Conservation (phyloP, 768 basidiomycete species). For the Termitomyces eurrhizus region DNA sequence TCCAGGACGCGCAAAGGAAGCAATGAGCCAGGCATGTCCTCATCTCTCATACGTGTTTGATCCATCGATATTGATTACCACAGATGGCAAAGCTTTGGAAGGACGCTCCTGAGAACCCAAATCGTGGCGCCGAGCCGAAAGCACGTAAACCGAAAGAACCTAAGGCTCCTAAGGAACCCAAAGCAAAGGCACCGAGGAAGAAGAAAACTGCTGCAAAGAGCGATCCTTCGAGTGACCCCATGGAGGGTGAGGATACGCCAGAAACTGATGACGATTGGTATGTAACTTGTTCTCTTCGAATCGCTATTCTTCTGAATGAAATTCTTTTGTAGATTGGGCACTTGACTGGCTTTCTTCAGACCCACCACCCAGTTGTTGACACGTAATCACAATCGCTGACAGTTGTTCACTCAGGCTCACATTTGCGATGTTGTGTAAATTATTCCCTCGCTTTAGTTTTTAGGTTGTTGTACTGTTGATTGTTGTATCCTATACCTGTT, state of each 20-base stretch:
- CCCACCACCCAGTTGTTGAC: background rate
- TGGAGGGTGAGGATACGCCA: constrained; percentile 9
- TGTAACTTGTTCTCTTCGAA: background rate
- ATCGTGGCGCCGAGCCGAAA: constrained; percentile 50
- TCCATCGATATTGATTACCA: background rate
- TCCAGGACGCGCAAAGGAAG: constrained; percentile 48
- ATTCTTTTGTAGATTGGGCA: background rate
- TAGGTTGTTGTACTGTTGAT: constrained; percentile 6
- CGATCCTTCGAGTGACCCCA: constrained; percentile 8
- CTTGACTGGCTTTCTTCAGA: background rate
- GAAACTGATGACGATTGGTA: constrained; percentile 5
- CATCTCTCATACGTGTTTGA: background rate
- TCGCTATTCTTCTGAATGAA: background rate
- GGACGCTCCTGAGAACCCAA: constrained; percentile 61
- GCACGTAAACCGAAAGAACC: constrained; percentile 41
- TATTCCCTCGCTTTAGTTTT: constrained; percentile 4
- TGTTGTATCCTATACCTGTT: constrained; percentile 9
- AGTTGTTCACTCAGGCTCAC: background rate
- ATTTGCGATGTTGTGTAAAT: constrained; percentile 3
- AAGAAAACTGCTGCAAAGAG: constrained; percentile 17
- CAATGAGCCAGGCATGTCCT: constrained; percentile 40
- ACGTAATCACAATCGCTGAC: background rate
- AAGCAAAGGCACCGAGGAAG: constrained; percentile 18
- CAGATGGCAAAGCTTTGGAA: constrained; percentile 58
- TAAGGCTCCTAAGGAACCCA: constrained; percentile 28